phyloP scores from a whole-genome alignment of 768 basidiomycete species.

The Gloeostereum incarnatum region DNA sequence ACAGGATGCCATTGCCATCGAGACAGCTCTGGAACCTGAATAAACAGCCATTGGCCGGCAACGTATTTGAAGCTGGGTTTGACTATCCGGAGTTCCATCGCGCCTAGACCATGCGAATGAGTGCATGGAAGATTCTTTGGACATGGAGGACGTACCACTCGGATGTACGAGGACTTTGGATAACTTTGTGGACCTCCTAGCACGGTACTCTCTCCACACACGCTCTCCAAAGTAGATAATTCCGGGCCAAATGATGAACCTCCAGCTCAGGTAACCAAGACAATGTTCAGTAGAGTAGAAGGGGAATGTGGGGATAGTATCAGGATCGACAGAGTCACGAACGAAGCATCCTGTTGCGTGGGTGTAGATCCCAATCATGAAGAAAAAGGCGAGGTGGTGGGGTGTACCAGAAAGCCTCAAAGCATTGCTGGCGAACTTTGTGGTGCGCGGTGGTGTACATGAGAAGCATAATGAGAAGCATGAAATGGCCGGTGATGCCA shows the following conservation, averaged over 20 bases:
- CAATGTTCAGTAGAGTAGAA: slow-evolving; percentile 87
- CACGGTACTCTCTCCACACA: slow-evolving; percentile 75
- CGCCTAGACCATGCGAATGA: slow-evolving; percentile 33
- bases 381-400: slow-evolving; percentile 93
- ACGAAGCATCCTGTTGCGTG: slow-evolving; percentile 96
- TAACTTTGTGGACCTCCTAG: slow-evolving; percentile 66
- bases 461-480: slow-evolving; percentile 88
- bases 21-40: slow-evolving; percentile 84
- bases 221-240: slow-evolving; percentile 87
- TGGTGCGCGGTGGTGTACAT: slow-evolving; percentile 90
- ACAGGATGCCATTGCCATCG: slow-evolving; percentile 93
- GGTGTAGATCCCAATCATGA: slow-evolving; percentile 83
- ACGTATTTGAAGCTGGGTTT: slow-evolving; percentile 92
- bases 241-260: slow-evolving; percentile 88
- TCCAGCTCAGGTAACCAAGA: slow-evolving; percentile 86
- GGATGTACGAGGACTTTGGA: slow-evolving; percentile 87
- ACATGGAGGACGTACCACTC: slow-evolving; percentile 44
- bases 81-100: slow-evolving; percentile 88
- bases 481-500: slow-evolving; percentile 93
- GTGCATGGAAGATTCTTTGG: slow-evolving; percentile 3
- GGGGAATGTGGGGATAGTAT: slow-evolving; percentile 61
- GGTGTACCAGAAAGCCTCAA: slow-evolving; percentile 97
- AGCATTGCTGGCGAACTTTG: slow-evolving; percentile 82
- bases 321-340: slow-evolving; percentile 73
- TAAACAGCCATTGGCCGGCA: slow-evolving; percentile 86